These are phyloP conservation scores for Bidens hawaiensis DNA, from an alignment of 140 eudicot genomes.

Conservation along the genomic window DNA sequence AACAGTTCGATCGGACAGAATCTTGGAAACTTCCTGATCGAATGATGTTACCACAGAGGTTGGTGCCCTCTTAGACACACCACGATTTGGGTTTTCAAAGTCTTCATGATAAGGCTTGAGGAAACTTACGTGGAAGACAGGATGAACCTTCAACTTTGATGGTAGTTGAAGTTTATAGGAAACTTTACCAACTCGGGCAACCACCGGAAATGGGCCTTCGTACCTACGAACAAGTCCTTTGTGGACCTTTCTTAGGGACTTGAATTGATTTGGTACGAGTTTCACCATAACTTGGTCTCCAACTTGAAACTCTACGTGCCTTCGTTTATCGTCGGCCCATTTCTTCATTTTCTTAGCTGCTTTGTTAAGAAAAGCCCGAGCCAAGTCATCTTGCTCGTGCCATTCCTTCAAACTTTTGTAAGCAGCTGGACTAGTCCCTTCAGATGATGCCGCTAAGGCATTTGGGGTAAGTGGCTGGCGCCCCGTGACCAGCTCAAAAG, in stretches of 20 bases:
- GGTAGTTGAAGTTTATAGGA: not conserved
- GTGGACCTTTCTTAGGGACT: not conserved
- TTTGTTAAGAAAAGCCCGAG: too few species aligned
- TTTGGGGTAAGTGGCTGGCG: constrained; percentile 1
- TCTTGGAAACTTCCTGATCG: not conserved
- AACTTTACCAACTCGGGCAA: not conserved
- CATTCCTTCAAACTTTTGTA: not conserved
- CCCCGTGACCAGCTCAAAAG: not conserved
- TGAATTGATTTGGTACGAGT: not conserved
- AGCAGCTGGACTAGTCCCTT: too few species aligned
- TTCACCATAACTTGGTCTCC: too few species aligned
- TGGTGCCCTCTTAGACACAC: not conserved
- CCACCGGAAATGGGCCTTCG: not conserved
- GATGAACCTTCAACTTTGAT: not conserved
- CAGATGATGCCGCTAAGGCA: too few species aligned
- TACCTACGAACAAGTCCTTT: not conserved
- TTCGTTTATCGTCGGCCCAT: too few species aligned
- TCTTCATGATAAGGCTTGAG: not conserved
- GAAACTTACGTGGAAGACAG: constrained; percentile 1
- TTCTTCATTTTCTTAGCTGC: too few species aligned
- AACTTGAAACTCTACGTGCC: too few species aligned
- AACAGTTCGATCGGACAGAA: not conserved
- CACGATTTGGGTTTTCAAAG: too few species aligned
- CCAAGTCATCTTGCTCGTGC: too few species aligned
- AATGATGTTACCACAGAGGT: not conserved